Evolutionary conservation across 2,329 filamentous ascomycete genomes (phyloP).

Genomic region (Madurella fahalii): DNA sequence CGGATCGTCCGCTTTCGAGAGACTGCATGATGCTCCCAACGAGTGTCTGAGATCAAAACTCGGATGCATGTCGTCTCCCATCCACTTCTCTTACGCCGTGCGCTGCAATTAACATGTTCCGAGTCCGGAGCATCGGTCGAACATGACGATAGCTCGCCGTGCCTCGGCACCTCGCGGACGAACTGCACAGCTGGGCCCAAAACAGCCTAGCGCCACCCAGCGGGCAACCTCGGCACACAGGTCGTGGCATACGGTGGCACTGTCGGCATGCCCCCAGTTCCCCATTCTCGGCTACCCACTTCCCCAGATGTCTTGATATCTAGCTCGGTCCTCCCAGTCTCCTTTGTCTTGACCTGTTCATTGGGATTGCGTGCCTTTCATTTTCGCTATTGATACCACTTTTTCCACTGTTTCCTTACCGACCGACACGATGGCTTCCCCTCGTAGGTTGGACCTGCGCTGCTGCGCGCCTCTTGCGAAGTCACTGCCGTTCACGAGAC

Average conservation of each 20-base stretch:
- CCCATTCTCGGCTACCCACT: slow-evolving; percentile 9
- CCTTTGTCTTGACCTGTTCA: slow-evolving; percentile 5
- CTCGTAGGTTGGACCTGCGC: slow-evolving; percentile 61
- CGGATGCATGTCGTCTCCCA: no score
- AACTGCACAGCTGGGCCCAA: neutral
- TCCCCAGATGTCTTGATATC: slow-evolving; percentile 20
- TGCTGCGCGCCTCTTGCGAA: neutral
- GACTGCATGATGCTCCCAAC: no score
- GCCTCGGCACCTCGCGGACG: neutral
- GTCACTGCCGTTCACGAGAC: neutral
- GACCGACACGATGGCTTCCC: slow-evolving; percentile 63
- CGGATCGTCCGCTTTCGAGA: no score
- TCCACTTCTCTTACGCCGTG: no score
- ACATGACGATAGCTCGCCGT: neutral
- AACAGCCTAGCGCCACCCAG: slow-evolving; percentile 12
- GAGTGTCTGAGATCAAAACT: no score
- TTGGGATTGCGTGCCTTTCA: slow-evolving; percentile 6
- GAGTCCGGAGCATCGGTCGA: no score
- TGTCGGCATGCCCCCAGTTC: slow-evolving; percentile 2
- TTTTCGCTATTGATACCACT: slow-evolving; percentile 17
- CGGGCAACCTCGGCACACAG: slow-evolving; percentile 22
- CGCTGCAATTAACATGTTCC: no score
- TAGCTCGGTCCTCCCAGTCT: slow-evolving; percentile 2
- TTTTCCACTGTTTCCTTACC: slow-evolving; percentile 3
- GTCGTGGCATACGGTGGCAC: neutral